These are phyloP conservation scores for Auxenochlorella pyrenoidosa DNA, from an alignment of 139 green algal genomes.

Conservation along the genomic window DNA sequence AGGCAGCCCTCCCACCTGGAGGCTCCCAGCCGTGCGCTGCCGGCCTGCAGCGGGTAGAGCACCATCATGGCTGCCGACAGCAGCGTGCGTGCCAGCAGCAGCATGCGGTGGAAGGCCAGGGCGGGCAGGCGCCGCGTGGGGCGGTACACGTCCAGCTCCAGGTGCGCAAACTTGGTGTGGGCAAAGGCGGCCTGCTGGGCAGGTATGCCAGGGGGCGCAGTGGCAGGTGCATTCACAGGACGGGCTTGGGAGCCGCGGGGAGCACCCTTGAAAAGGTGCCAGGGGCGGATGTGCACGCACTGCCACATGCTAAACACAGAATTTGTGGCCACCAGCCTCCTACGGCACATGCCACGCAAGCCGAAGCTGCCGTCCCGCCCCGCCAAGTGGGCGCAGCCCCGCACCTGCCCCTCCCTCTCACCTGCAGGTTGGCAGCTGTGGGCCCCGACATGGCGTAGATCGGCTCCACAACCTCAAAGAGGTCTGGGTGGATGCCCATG, in stretches of 20 bases:
- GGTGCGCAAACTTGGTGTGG: background rate
- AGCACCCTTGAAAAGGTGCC: no score
- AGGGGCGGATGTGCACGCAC: background rate
- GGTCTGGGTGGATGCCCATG: background rate
- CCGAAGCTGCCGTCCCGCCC: no score
- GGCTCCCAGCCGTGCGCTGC: background rate
- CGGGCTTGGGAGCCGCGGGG: no score
- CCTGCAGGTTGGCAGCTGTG: constrained; percentile 8
- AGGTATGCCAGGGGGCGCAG: background rate
- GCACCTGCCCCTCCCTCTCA: background rate
- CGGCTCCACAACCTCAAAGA: background rate
- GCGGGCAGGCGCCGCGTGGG: background rate
- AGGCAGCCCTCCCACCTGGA: constrained; percentile 18
- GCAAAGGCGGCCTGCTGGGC: constrained; percentile 1
- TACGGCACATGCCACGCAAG: background rate
- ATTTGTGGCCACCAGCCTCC: no score
- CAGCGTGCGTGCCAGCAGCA: constrained; percentile 31
- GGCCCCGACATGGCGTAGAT: constrained; percentile 7
- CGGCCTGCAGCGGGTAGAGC: constrained; percentile 2
- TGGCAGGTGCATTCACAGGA: background rate
- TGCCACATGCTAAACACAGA: no score
- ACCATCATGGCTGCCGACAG: constrained; percentile 24
- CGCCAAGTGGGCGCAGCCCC: background rate
- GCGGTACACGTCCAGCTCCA: constrained; percentile 24
- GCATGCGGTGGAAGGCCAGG: constrained; percentile 18